These are phyloP conservation scores for Diplodia scrobiculata DNA, from an alignment of 2,329 filamentous ascomycete species.

Conservation along the genomic window DNA sequence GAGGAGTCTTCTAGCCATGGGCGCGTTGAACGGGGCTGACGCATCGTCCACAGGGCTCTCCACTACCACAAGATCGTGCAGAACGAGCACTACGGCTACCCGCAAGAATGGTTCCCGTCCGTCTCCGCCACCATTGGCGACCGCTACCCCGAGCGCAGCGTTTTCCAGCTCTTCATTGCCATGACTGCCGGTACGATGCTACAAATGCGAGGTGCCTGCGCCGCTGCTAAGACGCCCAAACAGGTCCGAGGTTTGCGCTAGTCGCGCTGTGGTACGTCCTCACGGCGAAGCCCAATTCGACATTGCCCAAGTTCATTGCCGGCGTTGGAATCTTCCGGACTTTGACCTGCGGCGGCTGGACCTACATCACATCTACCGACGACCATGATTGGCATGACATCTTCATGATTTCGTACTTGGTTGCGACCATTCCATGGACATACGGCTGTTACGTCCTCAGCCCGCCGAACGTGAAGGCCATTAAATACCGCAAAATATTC, in stretches of 20 bases:
- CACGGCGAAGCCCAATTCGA: constrained; percentile 72
- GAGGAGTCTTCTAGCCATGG: background rate
- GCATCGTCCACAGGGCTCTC: constrained; percentile 56
- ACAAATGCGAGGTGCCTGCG: constrained; percentile 10
- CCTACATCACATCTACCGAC: constrained; percentile 96
- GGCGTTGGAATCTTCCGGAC: constrained; percentile 82
- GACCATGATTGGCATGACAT: constrained; percentile 99
- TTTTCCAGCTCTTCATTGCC: constrained; percentile 97
- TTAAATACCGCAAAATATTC: constrained; percentile 86
- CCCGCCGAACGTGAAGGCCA: constrained; percentile 76
- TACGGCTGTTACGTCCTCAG: constrained; percentile 85
- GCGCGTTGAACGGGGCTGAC: background rate
- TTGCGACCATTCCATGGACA: constrained; percentile 94
- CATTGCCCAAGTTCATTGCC: constrained; percentile 78
- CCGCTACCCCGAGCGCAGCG: constrained; percentile 90
- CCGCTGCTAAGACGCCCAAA: background rate
- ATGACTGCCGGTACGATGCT: constrained; percentile 74
- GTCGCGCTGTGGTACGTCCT: constrained; percentile 91
- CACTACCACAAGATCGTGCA: constrained; percentile 98
- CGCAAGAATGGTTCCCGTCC: constrained; percentile 94
- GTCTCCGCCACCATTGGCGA: constrained; percentile 97
- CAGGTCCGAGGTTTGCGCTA: constrained; percentile 85
- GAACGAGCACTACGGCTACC: constrained; percentile 81
- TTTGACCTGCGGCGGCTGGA: constrained; percentile 95
- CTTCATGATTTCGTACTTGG: constrained; percentile 97